Conservation (phyloP, 108 stramenopile species). For the Epithemia pelagica region DNA sequence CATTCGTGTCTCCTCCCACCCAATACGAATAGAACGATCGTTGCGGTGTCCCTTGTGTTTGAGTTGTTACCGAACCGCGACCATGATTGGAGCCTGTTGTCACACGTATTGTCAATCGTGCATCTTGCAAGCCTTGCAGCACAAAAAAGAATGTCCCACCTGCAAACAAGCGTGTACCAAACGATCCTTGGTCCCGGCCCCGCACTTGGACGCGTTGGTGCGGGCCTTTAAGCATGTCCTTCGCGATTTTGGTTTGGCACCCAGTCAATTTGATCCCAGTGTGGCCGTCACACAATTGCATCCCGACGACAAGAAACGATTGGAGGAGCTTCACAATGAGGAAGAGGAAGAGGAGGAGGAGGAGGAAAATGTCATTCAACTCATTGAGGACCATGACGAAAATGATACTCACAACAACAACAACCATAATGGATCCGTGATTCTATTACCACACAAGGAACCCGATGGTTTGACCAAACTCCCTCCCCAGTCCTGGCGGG, state of each 20-base stretch:
- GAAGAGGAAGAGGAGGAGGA: not conserved
- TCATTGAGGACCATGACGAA: not conserved
- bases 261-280: conserved; percentile 26
- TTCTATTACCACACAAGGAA: no score
- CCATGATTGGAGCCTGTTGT: conserved; percentile 41
- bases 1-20: no score
- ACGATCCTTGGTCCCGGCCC: conserved; percentile 14
- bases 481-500: not conserved
- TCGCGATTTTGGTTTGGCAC: conserved; percentile 48
- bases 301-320: conserved; percentile 10
- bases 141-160: conserved; percentile 3
- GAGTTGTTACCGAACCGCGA: conserved; percentile 15
- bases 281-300: conserved; percentile 58
- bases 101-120: conserved; percentile 60
- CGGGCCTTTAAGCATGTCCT: conserved; percentile 43
- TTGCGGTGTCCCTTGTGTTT: conserved; percentile 35
- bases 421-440: no score
- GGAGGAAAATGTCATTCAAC: not conserved
- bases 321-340: conserved; percentile 20
- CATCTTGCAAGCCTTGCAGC: conserved; percentile 20
- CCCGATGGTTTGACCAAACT: not conserved
- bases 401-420: no score
- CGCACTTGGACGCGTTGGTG: conserved; percentile 41
- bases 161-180: conserved; percentile 38
- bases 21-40: not conserved